A percentile compares a stretch with the other conserved stretches of the same genome.
Evolutionary conservation across 177 flowering plant species (phyloP).

Genomic region (Vitis hybrid): DNA sequence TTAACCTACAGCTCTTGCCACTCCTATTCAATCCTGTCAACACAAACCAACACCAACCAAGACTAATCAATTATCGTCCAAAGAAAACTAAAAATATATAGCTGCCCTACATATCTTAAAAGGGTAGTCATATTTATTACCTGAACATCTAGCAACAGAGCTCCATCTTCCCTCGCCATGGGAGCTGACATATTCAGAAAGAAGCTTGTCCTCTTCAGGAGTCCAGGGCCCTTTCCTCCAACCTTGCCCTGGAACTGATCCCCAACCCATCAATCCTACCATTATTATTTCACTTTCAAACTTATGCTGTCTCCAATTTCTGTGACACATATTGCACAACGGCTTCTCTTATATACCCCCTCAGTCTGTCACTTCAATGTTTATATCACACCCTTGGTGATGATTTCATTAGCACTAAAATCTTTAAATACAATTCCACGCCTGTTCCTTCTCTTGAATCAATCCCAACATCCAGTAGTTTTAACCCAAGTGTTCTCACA

Average conservation of each 20-base stretch:
- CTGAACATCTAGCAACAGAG: slow-evolving; percentile 38
- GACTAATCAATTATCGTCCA: background rate
- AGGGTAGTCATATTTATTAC: slow-evolving; percentile 15
- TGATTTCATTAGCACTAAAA: slow-evolving; percentile 13
- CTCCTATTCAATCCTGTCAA: slow-evolving; percentile 53
- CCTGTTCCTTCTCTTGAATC: background rate
- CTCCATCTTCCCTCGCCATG: slow-evolving; percentile 64
- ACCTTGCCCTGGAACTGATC: slow-evolving; percentile 19
- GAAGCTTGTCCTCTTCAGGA: slow-evolving; percentile 49
- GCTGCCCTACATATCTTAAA: background rate
- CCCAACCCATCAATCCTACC: slow-evolving; percentile 29
- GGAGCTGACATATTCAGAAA: slow-evolving; percentile 34
- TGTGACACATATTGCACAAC: slow-evolving; percentile 1
- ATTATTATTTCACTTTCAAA: background rate
- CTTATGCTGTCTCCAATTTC: slow-evolving; percentile 17
- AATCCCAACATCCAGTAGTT: background rate
- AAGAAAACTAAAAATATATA: background rate
- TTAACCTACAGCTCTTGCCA: slow-evolving; percentile 63
- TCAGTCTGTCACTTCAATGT: slow-evolving; percentile 6
- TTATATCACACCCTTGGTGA: background rate
- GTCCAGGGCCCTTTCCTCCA: slow-evolving; percentile 71
- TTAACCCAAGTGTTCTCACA: slow-evolving; percentile 11
- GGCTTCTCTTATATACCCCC: slow-evolving; percentile 10
- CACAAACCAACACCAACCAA: too few species aligned
- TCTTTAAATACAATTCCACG: too few species aligned